Evolutionary conservation across 2,329 filamentous ascomycete species (phyloP).

Genomic region (Trichoderma endophyticum): DNA sequence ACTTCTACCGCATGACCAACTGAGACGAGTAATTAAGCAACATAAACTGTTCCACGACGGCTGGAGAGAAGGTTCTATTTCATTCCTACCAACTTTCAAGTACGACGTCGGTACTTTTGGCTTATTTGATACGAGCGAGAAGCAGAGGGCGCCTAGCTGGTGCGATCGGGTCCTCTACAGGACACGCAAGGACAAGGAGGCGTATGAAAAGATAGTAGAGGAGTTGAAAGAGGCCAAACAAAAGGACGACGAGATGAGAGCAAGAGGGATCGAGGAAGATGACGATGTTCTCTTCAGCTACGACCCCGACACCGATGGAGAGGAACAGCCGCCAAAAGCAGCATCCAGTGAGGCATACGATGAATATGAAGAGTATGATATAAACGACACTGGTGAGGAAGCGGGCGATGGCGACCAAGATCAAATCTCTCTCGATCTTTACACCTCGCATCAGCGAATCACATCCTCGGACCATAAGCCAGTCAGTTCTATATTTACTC

Average conservation of each 20-base stretch:
- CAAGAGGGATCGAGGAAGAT: slow-evolving; percentile 70
- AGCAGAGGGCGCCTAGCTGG: slow-evolving; percentile 90
- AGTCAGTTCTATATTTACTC: slow-evolving; percentile 73
- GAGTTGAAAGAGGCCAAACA: slow-evolving; percentile 66
- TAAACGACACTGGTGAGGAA: slow-evolving; percentile 46
- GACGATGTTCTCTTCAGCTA: slow-evolving; percentile 91
- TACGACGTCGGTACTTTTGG: slow-evolving; percentile 94
- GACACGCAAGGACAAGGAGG: slow-evolving; percentile 66
- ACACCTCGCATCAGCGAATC: slow-evolving; percentile 84
- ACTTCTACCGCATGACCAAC: slow-evolving; percentile 84
- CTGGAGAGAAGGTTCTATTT: slow-evolving; percentile 85
- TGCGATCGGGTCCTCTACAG: slow-evolving; percentile 91
- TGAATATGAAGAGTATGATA: slow-evolving; percentile 51
- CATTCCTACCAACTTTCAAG: slow-evolving; percentile 93
- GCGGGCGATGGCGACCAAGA: slow-evolving; percentile 59
- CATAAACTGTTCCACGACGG: slow-evolving; percentile 86
- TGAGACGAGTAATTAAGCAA: slow-evolving; percentile 67
- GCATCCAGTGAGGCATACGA: slow-evolving; percentile 52
- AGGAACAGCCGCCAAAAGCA: slow-evolving; percentile 35
- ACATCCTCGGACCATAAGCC: slow-evolving; percentile 96
- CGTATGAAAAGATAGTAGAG: slow-evolving; percentile 59
- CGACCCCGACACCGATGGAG: slow-evolving; percentile 73
- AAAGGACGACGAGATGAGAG: slow-evolving; percentile 82
- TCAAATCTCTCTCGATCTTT: slow-evolving; percentile 59
- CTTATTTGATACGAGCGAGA: slow-evolving; percentile 92